These are phyloP conservation scores for Schwanniomyces vanrijiae DNA, from an alignment of 805 yeast species.

Conservation along the genomic window DNA sequence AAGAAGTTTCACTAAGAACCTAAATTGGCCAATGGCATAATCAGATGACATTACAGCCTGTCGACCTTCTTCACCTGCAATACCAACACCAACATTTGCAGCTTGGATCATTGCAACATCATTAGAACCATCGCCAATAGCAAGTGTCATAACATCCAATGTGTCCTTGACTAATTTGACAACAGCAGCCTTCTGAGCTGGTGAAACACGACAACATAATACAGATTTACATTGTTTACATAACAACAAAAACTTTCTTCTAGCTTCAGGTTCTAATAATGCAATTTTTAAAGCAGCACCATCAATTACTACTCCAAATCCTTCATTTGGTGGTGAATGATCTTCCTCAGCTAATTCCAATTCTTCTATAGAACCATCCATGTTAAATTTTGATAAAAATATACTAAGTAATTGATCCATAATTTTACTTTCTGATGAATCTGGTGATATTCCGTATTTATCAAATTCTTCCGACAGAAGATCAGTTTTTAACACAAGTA, in stretches of 20 bases:
- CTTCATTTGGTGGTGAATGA: slow-evolving; percentile 68
- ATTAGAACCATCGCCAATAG: slow-evolving; percentile 87
- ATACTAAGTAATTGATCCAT: slow-evolving; percentile 51
- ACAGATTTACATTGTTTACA: slow-evolving; percentile 83
- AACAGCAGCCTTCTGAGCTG: slow-evolving; percentile 84
- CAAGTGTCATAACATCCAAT: slow-evolving; percentile 78
- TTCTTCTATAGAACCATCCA: slow-evolving; percentile 62
- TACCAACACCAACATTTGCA: slow-evolving; percentile 86
- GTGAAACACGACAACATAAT: slow-evolving; percentile 84
- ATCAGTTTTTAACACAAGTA: slow-evolving; percentile 53
- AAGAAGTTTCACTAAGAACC: slow-evolving; percentile 64
- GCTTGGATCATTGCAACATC: slow-evolving; percentile 92
- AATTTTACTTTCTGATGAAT: slow-evolving; percentile 22
- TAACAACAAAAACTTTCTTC: slow-evolving; percentile 61
- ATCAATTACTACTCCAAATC: slow-evolving; percentile 71
- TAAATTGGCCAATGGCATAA: slow-evolving; percentile 82
- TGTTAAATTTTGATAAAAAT: slow-evolving; percentile 51
- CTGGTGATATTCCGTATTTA: slow-evolving; percentile 18
- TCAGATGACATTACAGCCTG: slow-evolving; percentile 89
- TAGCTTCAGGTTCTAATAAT: slow-evolving; percentile 35
- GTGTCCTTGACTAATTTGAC: slow-evolving; percentile 74
- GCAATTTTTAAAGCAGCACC: slow-evolving; percentile 69
- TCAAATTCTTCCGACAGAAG: slow-evolving; percentile 25
- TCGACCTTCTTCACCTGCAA: slow-evolving; percentile 89
- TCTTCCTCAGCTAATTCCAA: slow-evolving; percentile 48